Conservation (phyloP, 2,329 filamentous ascomycete species). For the Exserohilum rostratum region DNA sequence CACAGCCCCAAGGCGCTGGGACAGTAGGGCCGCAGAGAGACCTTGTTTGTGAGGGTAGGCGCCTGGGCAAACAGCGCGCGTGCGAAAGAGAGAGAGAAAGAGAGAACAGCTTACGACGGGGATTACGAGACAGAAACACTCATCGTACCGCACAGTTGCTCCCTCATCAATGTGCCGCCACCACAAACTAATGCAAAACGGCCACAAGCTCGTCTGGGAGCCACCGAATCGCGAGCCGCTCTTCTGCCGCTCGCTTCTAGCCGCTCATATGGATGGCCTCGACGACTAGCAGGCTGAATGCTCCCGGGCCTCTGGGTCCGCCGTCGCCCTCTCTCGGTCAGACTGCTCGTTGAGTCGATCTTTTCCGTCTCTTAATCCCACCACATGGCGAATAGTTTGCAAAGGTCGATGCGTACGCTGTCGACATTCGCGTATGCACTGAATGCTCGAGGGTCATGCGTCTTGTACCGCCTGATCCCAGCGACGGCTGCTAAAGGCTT, state of each 20-base stretch:
- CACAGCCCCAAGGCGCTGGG: neutral
- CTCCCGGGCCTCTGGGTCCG: neutral
- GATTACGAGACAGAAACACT: neutral
- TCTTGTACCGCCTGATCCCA: neutral
- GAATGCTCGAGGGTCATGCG: neutral
- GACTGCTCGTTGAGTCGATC: constrained; percentile 3
- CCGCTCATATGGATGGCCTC: neutral
- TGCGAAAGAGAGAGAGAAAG: too few species aligned
- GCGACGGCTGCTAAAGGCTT: neutral
- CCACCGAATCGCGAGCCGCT: neutral
- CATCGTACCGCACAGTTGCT: neutral
- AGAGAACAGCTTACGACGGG: neutral
- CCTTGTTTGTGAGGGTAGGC: neutral
- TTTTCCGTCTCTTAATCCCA: neutral
- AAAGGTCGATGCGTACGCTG: neutral
- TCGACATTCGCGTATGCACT: neutral
- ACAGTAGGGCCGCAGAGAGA: neutral
- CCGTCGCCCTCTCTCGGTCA: neutral
- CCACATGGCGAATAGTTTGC: neutral
- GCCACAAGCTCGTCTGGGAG: neutral
- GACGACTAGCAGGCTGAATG: constrained; percentile 1
- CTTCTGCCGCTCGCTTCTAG: neutral
- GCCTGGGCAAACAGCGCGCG: neutral
- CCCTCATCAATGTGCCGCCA: too few species aligned
- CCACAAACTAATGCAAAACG: neutral